Evolutionary conservation across 768 basidiomycete genomes (phyloP).

Genomic region (Boletus sensibilis): DNA sequence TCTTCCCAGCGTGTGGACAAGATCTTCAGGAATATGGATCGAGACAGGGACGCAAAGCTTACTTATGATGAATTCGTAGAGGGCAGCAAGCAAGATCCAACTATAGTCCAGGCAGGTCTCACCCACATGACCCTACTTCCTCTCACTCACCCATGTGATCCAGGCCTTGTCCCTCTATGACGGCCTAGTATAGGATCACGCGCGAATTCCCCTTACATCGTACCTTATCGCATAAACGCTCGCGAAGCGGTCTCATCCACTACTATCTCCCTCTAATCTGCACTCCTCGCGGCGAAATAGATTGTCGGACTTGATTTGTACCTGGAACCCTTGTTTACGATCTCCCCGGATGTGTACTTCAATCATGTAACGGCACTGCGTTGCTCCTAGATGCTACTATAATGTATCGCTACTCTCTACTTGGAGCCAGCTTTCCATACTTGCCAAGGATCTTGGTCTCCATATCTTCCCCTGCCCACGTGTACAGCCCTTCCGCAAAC

Average conservation of each 20-base stretch:
- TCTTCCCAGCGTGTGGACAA: constrained; percentile 86
- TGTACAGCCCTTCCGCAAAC: constrained; percentile 82
- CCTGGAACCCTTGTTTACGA: constrained; percentile 10
- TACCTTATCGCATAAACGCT: constrained; percentile 27
- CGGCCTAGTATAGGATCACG: constrained; percentile 69
- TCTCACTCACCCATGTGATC: constrained; percentile 21
- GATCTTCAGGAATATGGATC: constrained; percentile 97
- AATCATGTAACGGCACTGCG: constrained; percentile 26
- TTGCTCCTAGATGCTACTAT: constrained; percentile 19
- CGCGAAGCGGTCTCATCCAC: constrained; percentile 20
- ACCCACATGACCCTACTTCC: constrained; percentile 6
- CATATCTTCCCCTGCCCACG: constrained; percentile 79
- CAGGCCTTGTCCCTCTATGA: constrained; percentile 95
- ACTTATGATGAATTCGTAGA: constrained; percentile 98
- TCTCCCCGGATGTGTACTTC: constrained; percentile 23
- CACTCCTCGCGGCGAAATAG: constrained; percentile 10
- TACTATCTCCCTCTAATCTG: constrained; percentile 30
- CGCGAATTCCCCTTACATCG: constrained; percentile 2
- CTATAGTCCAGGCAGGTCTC: constrained; percentile 85
- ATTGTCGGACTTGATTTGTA: constrained; percentile 15
- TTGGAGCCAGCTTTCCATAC: constrained; percentile 60
- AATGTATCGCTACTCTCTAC: constrained; percentile 24
- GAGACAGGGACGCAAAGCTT: constrained; percentile 88
- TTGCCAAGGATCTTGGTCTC: constrained; percentile 75
- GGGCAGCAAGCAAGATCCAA: constrained; percentile 98